These are phyloP conservation scores for Starmerella stellata DNA, from an alignment of 805 yeast genomes.

Conservation along the genomic window DNA sequence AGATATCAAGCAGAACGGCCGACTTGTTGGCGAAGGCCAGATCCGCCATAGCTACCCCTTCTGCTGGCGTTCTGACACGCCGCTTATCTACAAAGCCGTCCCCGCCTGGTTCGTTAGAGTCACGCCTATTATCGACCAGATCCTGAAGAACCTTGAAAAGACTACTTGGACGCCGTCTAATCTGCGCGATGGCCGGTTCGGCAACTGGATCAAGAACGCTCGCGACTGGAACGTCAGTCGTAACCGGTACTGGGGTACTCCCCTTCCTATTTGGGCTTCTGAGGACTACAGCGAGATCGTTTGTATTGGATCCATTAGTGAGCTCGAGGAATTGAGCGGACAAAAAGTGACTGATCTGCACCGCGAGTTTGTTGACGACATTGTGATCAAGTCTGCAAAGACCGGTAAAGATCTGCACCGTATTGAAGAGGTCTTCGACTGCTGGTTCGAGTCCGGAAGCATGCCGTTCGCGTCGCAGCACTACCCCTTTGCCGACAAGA, in stretches of 20 bases:
- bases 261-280: slow-evolving; percentile 92
- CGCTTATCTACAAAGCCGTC: slow-evolving; percentile 84
- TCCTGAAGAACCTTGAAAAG: slow-evolving; percentile 66
- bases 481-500: slow-evolving; percentile 77
- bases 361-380: slow-evolving; percentile 77
- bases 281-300: slow-evolving; percentile 86
- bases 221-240: slow-evolving; percentile 98
- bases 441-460: slow-evolving; percentile 99
- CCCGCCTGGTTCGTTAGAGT: slow-evolving; percentile 98
- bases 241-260: slow-evolving; percentile 99
- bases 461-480: slow-evolving; percentile 98
- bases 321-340: slow-evolving; percentile 73
- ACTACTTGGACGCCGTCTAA: slow-evolving; percentile 89
- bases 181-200: slow-evolving; percentile 85
- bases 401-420: slow-evolving; percentile 81
- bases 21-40: slow-evolving; percentile 59
- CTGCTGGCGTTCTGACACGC: slow-evolving; percentile 99
- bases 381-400: slow-evolving; percentile 78
- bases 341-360: slow-evolving; percentile 72
- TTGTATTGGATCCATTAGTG: slow-evolving; percentile 80
- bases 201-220: slow-evolving; percentile 96
- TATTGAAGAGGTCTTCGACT: slow-evolving; percentile 94
- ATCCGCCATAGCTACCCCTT: slow-evolving; percentile 93
- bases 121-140: slow-evolving; percentile 68
- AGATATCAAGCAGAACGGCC: slow-evolving; percentile 58